Conservation (phyloP, 2,329 filamentous ascomycete species). For the Exophiala aquamarina region DNA sequence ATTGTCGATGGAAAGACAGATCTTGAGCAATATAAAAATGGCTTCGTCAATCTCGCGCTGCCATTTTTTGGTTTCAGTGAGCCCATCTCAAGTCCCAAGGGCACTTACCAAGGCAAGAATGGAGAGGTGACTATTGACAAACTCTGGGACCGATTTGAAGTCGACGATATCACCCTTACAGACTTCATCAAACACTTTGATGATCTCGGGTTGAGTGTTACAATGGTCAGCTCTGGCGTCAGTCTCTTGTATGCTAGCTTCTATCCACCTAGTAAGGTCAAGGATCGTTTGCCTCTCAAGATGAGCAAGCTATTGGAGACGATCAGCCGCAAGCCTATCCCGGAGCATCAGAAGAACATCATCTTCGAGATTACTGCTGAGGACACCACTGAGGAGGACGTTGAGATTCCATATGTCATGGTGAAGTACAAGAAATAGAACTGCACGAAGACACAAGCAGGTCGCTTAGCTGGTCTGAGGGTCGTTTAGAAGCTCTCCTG, state of each 20-base stretch:
- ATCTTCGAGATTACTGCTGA: conserved; percentile 96
- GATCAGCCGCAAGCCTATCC: conserved; percentile 89
- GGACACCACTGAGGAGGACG: conserved; percentile 84
- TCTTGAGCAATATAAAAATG: conserved; percentile 98
- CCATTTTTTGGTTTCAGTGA: conserved; percentile 99
- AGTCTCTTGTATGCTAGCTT: conserved; percentile 93
- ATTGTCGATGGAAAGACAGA: conserved; percentile 94
- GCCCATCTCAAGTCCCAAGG: conserved; percentile 90
- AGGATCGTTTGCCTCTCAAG: conserved; percentile 79
- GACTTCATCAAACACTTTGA: conserved; percentile 83
- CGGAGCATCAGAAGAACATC: conserved; percentile 87
- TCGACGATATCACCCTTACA: conserved; percentile 78
- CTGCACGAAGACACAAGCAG: too few species aligned
- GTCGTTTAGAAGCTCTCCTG: too few species aligned
- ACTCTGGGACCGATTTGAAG: conserved; percentile 92
- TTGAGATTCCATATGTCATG: conserved; percentile 96
- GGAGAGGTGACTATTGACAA: conserved; percentile 86
- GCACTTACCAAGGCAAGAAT: conserved; percentile 76
- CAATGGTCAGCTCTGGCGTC: conserved; percentile 96
- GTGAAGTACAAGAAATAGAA: conserved; percentile 58
- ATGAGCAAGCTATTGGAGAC: conserved; percentile 84
- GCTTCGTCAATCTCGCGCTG: conserved; percentile 92
- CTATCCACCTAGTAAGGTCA: conserved; percentile 78
- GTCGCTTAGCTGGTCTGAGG: too few species aligned
- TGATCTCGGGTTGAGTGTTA: conserved; percentile 75